Evolutionary conservation across 2,329 filamentous ascomycete species (phyloP).

Genomic region (Aspergillus udagawae): DNA sequence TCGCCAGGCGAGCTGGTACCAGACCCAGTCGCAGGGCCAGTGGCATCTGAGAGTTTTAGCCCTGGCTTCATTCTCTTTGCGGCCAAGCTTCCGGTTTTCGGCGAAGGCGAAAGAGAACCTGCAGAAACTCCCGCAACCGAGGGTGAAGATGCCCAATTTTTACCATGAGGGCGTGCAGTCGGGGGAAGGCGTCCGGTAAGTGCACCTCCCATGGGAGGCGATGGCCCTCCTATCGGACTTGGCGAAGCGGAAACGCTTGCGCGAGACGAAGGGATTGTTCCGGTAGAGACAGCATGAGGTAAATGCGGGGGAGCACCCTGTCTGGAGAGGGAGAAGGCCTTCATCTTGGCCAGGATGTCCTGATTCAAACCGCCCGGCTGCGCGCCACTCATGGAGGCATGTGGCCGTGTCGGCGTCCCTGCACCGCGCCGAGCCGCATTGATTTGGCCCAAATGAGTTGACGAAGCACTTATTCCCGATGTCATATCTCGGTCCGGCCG

Average conservation of each 20-base stretch:
- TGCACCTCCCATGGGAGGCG: slow-evolving; percentile 22
- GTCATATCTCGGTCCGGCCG: slow-evolving; percentile 21
- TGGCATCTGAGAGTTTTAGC: slow-evolving; percentile 47
- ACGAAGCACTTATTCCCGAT: slow-evolving; percentile 67
- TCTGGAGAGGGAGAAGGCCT: slow-evolving; percentile 63
- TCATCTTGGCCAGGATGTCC: slow-evolving; percentile 67
- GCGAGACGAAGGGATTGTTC: slow-evolving; percentile 24
- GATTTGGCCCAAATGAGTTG: slow-evolving; percentile 75
- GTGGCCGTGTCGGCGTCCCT: slow-evolving; percentile 22
- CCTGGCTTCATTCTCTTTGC: slow-evolving; percentile 47
- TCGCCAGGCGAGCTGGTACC: slow-evolving; percentile 31
- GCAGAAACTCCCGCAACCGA: slow-evolving; percentile 22
- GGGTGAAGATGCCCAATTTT: slow-evolving; percentile 33
- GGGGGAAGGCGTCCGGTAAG: slow-evolving; percentile 28
- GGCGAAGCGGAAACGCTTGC: neutral
- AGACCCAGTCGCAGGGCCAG: slow-evolving; percentile 46
- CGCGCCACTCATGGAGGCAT: slow-evolving; percentile 31
- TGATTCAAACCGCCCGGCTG: slow-evolving; percentile 53
- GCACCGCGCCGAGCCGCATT: slow-evolving; percentile 58
- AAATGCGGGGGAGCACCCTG: slow-evolving; percentile 51
- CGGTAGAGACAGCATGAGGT: slow-evolving; percentile 32
- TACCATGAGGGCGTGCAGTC: slow-evolving; percentile 24
- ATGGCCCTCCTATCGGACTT: slow-evolving; percentile 10
- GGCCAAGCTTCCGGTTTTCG: slow-evolving; percentile 44
- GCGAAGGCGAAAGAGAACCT: slow-evolving; percentile 29